Conservation (phyloP, 805 yeast genomes). For the Ogataea neopini region DNA sequence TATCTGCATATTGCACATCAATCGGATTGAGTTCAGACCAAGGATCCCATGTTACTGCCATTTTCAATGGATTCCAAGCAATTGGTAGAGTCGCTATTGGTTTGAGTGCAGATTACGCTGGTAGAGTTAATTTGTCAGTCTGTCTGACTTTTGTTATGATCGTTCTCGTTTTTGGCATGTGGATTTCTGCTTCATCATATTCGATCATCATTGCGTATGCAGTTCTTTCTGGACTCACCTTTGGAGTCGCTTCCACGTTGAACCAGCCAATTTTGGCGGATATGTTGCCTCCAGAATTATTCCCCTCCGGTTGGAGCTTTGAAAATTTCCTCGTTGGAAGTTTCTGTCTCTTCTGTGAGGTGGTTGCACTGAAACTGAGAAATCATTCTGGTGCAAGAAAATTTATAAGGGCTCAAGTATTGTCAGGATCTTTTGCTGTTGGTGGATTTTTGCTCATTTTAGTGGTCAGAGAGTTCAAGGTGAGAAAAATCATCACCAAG, state of each 20-base stretch:
- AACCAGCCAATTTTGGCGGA: constrained; percentile 35
- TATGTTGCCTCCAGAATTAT: constrained; percentile 26
- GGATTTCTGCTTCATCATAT: constrained; percentile 41
- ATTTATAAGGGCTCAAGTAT: constrained; percentile 59
- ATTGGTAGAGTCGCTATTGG: constrained; percentile 55
- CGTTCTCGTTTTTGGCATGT: constrained; percentile 45
- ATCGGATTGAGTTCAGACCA: constrained; percentile 47
- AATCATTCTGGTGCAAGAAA: constrained; percentile 36
- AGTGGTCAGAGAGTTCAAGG: constrained; percentile 52
- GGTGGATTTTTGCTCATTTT: constrained; percentile 44
- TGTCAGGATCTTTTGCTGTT: constrained; percentile 54
- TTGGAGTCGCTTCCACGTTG: constrained; percentile 44
- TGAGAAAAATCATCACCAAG: constrained; percentile 37
- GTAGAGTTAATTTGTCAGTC: constrained; percentile 47
- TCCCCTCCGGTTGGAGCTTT: constrained; percentile 35
- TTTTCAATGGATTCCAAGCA: constrained; percentile 48
- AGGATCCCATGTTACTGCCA: constrained; percentile 48
- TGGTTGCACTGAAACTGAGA: constrained; percentile 31
- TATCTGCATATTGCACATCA: constrained; percentile 48
- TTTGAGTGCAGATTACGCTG: constrained; percentile 43
- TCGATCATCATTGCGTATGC: constrained; percentile 38
- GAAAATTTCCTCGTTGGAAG: constrained; percentile 31
- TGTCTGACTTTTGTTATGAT: constrained; percentile 36
- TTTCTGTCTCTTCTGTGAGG: constrained; percentile 33
- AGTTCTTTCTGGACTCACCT: constrained; percentile 43